Evolutionary conservation across 345 rosid species (phyloP), one percentile per base, ranked within the genome.

Genomic region (Acer negundo): DNA sequence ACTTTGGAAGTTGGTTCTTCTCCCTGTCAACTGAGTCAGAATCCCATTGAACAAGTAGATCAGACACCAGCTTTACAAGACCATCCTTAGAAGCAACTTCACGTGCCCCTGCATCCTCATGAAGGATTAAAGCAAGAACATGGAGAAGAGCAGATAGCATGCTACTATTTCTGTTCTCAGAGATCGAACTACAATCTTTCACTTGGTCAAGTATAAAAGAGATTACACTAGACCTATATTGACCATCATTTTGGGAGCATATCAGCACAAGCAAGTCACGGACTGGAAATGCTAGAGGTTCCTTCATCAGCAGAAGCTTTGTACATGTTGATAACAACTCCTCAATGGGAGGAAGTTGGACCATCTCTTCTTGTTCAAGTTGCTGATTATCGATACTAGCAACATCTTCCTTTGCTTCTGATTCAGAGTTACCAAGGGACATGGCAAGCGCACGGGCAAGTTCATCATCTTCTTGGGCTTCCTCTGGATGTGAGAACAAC

Each of bases 361-460:
- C 92, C 77, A 84, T 76, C 85, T 93, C 98, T 83, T 87, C 98
- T 83, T 87, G 89, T 87, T 91, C 97, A 82, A 91, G 76, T 65
- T 74, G 85, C 75, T 85, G 88, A 72, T 69, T 74, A 76, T 55
- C 80, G 62, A 80, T 89, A 85, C 80, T 87, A 23, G 73, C 73
- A 82, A 74, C 84, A 86, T 91, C 90, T 76, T 88, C 92, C 82
- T 91, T 93, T n/a, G 85, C 53, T 64, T 92, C 94, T 69, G 93
- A 79, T 82, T 95, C 99, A 78, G 99, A 87, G 76, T 87, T 95
- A 47, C 99, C 98, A 76, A 93, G 82, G 22, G 99, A 95, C 90
- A 95, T 92, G 58, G 99, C 98, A 84, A 95, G 96, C 69, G 99
- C 99, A 49, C 97, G 98, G 61, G 98, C 94, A 87, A 95, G 96